phyloP scores from a whole-genome alignment of 108 stramenopile species.

The Conticribra guillardii region DNA sequence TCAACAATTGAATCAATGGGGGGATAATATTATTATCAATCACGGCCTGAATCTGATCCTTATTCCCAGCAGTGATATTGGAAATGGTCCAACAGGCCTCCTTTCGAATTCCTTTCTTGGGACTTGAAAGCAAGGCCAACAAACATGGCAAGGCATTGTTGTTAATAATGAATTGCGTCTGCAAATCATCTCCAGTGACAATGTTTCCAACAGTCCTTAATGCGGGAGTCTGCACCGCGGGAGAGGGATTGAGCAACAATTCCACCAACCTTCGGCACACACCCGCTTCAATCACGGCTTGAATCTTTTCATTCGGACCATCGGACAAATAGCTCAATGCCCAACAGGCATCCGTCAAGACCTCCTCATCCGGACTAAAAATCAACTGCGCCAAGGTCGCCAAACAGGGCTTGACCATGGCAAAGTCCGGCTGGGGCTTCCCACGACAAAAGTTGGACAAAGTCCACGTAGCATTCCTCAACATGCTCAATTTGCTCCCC shows the following conservation, averaged over 20 bases:
- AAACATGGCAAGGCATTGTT: constrained; percentile 94
- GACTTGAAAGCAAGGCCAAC: constrained; percentile 86
- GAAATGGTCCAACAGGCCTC: constrained; percentile 99
- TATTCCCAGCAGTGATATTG: constrained; percentile 98
- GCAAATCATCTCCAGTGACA: constrained; percentile 96
- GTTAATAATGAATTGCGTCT: constrained; percentile 97
- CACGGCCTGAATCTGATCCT: constrained; percentile 98
- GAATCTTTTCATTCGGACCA: constrained; percentile 98
- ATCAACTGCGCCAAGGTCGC: constrained; percentile 94
- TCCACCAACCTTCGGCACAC: constrained; percentile 95
- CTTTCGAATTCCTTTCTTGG: constrained; percentile 98
- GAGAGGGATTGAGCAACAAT: constrained; percentile 89
- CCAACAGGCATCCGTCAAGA: constrained; percentile 99
- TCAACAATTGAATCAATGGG: constrained; percentile 91
- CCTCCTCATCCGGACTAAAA: constrained; percentile 95
- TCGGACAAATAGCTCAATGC: constrained; percentile 95
- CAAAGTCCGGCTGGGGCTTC: constrained; percentile 98
- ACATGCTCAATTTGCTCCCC: constrained; percentile 93
- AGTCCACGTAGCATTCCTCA: constrained; percentile 99
- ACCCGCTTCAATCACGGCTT: constrained; percentile 98
- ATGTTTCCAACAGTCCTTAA: constrained; percentile 98
- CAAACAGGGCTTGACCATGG: constrained; percentile 89
- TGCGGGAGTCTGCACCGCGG: constrained; percentile 97
- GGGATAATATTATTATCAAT: constrained; percentile 96
- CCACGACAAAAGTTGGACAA: constrained; percentile 99